Conservation (phyloP, 2,329 filamentous ascomycete species). For the Magnaporthiopsis rhizophila region DNA sequence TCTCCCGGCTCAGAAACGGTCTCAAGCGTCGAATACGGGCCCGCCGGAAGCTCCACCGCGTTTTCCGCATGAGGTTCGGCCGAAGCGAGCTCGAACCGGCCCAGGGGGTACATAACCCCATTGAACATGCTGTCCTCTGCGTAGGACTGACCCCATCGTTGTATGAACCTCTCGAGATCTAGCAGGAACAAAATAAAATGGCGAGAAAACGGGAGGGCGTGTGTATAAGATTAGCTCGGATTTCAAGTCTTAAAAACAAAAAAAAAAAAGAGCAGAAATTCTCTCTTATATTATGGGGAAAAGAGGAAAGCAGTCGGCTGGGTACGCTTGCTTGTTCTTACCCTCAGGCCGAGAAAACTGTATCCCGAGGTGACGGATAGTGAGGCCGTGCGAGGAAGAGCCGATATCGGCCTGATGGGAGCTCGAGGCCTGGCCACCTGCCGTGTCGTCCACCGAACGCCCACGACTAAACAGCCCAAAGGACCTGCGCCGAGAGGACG, state of each 20-base stretch:
- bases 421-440: constrained; percentile 51
- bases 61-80: constrained; percentile 32
- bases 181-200: background rate
- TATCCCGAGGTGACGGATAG: constrained; percentile 40
- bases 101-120: constrained; percentile 35
- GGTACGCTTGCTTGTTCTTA: constrained; percentile 17
- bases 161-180: constrained; percentile 39
- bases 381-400: constrained; percentile 20
- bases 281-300: no score
- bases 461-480: constrained; percentile 33
- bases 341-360: constrained; percentile 41
- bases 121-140: constrained; percentile 37
- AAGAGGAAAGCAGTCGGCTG: background rate
- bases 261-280: no score
- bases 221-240: background rate
- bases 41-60: constrained; percentile 14
- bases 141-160: constrained; percentile 37
- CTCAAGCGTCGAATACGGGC: constrained; percentile 17
- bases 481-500: constrained; percentile 29
- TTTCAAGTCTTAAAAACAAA: background rate
- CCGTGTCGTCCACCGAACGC: constrained; percentile 50
- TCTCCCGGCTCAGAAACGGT: constrained; percentile 22
- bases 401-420: constrained; percentile 14
- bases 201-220: background rate
- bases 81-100: constrained; percentile 38